Evolutionary conservation across 352 stramenopile species (phyloP).

Genomic region (Phytophthora pistaciae): DNA sequence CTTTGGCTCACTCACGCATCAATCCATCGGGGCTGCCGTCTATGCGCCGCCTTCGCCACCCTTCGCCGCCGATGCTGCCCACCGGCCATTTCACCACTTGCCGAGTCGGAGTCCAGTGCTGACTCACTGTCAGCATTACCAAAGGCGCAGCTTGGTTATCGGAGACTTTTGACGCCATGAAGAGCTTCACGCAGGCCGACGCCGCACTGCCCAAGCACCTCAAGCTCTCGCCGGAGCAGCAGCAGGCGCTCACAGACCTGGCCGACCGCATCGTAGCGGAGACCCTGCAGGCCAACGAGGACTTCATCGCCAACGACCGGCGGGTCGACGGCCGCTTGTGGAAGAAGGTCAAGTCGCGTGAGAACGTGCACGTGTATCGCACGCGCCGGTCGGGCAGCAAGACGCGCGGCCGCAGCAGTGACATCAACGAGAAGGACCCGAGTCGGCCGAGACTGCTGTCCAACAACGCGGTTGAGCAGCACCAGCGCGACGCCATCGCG

Average conservation of each 20-base stretch:
- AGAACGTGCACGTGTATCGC: conserved; percentile 63
- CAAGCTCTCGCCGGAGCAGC: conserved; percentile 31
- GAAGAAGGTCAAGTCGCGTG: conserved; percentile 65
- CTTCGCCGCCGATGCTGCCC: not conserved
- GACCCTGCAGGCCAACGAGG: conserved; percentile 61
- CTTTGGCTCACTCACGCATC: conserved; percentile 11
- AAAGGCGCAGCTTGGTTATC: conserved; percentile 3
- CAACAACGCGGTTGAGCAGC: conserved; percentile 48
- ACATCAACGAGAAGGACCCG: conserved; percentile 33
- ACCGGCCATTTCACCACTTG: conserved; percentile 24
- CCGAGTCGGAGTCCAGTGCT: conserved; percentile 7
- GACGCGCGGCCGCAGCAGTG: conserved; percentile 5
- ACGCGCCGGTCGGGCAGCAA: conserved; percentile 44
- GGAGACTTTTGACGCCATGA: conserved; percentile 23
- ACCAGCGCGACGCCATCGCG: conserved; percentile 39
- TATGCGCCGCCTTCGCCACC: conserved; percentile 25
- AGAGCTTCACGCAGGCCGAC: conserved; percentile 28
- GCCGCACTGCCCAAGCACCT: conserved; percentile 20
- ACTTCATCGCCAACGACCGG: conserved; percentile 52
- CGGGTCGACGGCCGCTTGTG: conserved; percentile 47
- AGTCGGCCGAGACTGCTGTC: conserved; percentile 55
- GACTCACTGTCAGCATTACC: conserved; percentile 16
- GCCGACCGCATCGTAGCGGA: conserved; percentile 66
- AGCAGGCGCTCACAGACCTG: conserved; percentile 54
- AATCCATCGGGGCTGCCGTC: conserved; percentile 16